Evolutionary conservation across 768 basidiomycete species (phyloP).

Genomic region (Pleurotus salmoneostramineus): DNA sequence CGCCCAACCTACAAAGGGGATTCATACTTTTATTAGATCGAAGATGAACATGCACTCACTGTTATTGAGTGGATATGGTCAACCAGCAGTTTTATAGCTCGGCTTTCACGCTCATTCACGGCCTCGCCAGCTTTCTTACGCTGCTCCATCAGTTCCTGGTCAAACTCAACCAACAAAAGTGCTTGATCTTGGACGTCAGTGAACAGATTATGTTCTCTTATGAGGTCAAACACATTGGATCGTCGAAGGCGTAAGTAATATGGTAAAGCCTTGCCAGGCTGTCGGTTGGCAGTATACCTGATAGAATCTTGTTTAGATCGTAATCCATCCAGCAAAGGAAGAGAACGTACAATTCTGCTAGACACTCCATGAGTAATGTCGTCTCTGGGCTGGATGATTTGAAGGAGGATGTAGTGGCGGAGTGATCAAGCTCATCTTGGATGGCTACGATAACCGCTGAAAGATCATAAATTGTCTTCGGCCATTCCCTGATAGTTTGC

Average conservation of each 20-base stretch:
- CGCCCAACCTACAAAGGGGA: slow-evolving; percentile 60
- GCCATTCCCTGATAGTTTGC: slow-evolving; percentile 84
- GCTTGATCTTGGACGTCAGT: slow-evolving; percentile 95
- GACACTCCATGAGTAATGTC: slow-evolving; percentile 83
- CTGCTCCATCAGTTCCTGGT: slow-evolving; percentile 76
- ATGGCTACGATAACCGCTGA: slow-evolving; percentile 87
- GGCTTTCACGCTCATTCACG: slow-evolving; percentile 45
- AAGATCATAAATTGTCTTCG: slow-evolving; percentile 85
- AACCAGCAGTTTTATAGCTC: slow-evolving; percentile 84
- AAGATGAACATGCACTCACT: slow-evolving; percentile 38
- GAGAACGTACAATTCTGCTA: slow-evolving; percentile 76
- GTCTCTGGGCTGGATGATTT: slow-evolving; percentile 41
- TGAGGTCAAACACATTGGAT: slow-evolving; percentile 91
- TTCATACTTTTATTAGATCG: not conserved
- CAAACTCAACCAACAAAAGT: slow-evolving; percentile 89
- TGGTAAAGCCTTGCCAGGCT: slow-evolving; percentile 91
- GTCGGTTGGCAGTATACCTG: slow-evolving; percentile 83
- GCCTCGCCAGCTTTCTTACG: slow-evolving; percentile 38
- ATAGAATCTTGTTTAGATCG: not conserved
- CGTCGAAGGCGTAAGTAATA: slow-evolving; percentile 84
- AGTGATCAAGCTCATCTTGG: slow-evolving; percentile 72
- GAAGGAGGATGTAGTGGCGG: slow-evolving; percentile 44
- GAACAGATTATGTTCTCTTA: slow-evolving; percentile 90
- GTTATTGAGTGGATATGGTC: slow-evolving; percentile 96
- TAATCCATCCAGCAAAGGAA: not conserved